Evolutionary conservation across 768 basidiomycete species (phyloP).

Genomic region (Kwoniella sp.): DNA sequence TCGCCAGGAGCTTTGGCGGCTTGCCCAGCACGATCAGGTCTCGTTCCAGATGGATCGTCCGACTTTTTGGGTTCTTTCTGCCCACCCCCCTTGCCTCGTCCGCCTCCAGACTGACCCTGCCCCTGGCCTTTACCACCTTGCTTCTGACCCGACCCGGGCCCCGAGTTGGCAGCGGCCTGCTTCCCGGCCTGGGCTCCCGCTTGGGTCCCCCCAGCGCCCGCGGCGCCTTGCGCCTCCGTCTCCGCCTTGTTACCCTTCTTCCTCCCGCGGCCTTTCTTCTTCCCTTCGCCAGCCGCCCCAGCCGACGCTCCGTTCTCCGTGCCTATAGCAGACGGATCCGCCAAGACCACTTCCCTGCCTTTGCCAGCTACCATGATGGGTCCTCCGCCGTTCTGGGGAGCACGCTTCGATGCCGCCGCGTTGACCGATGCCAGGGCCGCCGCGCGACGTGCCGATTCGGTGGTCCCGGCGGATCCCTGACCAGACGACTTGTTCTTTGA

Average conservation of each 20-base stretch:
- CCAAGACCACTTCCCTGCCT: constrained; percentile 30
- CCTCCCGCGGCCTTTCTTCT: constrained; percentile 13
- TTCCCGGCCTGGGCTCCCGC: no score
- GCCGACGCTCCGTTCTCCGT: background rate
- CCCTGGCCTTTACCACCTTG: no score
- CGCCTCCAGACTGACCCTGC: no score
- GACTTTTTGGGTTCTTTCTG: no score
- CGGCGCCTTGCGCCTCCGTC: no score
- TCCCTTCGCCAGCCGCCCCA: constrained; percentile 2
- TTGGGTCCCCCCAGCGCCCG: no score
- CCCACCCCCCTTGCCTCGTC: no score
- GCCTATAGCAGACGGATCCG: background rate
- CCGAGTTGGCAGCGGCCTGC: no score
- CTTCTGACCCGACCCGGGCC: no score
- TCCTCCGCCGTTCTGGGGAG: constrained; percentile 17
- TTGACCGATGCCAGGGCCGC: constrained; percentile 28
- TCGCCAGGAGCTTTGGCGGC: no score
- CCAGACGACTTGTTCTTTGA: constrained; percentile 10
- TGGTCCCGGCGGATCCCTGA: constrained; percentile 9
- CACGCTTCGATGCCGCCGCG: constrained; percentile 30
- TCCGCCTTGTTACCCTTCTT: constrained; percentile 16
- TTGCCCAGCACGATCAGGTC: no score
- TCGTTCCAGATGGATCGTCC: no score
- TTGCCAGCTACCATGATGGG: constrained; percentile 36
- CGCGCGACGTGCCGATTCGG: constrained; percentile 17